A percentile compares a stretch with the other conserved stretches of the same genome.
phyloP scores from a whole-genome alignment of 805 yeast species.

The Vanderwaltozyma verrucispora region DNA sequence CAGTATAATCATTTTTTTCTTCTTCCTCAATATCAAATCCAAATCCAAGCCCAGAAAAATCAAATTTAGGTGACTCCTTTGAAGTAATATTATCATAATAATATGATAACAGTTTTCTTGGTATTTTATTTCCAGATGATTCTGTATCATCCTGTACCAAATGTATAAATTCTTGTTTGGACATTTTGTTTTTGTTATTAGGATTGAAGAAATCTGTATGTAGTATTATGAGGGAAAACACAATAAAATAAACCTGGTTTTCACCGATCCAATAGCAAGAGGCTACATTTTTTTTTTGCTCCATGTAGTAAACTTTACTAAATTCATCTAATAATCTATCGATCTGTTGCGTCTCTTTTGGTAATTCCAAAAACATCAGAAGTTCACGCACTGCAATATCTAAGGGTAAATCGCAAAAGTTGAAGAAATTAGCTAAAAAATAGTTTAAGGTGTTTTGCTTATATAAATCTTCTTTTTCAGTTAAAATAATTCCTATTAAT shows the following conservation, averaged over 20 bases:
- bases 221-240: conserved; percentile 56
- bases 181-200: conserved; percentile 58
- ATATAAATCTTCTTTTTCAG: conserved; percentile 21
- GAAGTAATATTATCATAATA: conserved; percentile 58
- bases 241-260: conserved; percentile 52
- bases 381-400: conserved; percentile 57
- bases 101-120: conserved; percentile 41
- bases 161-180: conserved; percentile 48
- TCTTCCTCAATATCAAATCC: not conserved
- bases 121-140: conserved; percentile 20
- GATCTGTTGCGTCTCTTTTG: conserved; percentile 67
- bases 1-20: too few species aligned
- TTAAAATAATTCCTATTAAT: conserved; percentile 25
- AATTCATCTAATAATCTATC: conserved; percentile 55
- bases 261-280: conserved; percentile 24
- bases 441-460: conserved; percentile 18
- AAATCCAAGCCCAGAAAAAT: conserved; percentile 6
- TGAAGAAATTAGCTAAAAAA: conserved; percentile 31
- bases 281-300: conserved; percentile 7
- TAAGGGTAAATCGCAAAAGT: conserved; percentile 45
- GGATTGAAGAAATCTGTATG: conserved; percentile 68
- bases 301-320: conserved; percentile 39
- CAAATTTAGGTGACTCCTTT: conserved; percentile 38
- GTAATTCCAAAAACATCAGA: conserved; percentile 47
- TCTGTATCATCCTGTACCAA: conserved; percentile 31